Conservation (phyloP, 2,329 filamentous ascomycete species). For the Ophiostoma australiae region DNA sequence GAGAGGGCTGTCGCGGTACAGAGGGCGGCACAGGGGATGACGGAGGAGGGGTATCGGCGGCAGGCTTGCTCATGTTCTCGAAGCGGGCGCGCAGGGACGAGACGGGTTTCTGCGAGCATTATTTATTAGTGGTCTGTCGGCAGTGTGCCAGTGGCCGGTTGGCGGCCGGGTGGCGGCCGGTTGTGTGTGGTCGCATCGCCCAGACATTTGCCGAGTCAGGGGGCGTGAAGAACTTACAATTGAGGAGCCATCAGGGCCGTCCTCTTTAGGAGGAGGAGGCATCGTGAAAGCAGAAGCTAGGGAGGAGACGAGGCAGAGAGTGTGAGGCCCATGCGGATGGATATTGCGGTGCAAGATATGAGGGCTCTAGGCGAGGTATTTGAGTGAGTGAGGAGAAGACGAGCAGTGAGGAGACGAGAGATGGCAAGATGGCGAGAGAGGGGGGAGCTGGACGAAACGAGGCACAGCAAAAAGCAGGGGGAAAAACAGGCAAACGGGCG, state of each 20-base stretch:
- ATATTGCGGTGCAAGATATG: not conserved
- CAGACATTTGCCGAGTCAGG: not conserved
- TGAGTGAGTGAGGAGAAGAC: not conserved
- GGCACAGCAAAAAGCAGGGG: not conserved
- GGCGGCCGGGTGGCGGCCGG: too few species aligned
- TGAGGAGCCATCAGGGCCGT: slow-evolving; percentile 71
- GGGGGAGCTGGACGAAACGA: not conserved
- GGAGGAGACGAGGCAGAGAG: not conserved
- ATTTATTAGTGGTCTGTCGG: not conserved
- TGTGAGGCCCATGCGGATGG: slow-evolving; percentile 11
- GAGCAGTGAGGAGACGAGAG: not conserved
- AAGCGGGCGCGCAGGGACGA: slow-evolving; percentile 77
- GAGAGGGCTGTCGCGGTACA: slow-evolving; percentile 26
- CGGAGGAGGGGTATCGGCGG: slow-evolving; percentile 32
- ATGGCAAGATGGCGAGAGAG: not conserved
- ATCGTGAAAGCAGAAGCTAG: slow-evolving; percentile 35
- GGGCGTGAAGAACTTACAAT: slow-evolving; percentile 49
- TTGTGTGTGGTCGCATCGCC: not conserved
- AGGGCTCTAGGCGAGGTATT: not conserved
- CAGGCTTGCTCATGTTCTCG: slow-evolving; percentile 63
- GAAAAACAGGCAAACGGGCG: not conserved
- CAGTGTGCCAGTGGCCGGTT: too few species aligned
- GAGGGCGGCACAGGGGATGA: slow-evolving; percentile 19
- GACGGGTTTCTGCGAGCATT: slow-evolving; percentile 60
- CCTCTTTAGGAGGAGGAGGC: slow-evolving; percentile 43